Conservation (phyloP, 768 basidiomycete species). For the Lentinula guzmanii region DNA sequence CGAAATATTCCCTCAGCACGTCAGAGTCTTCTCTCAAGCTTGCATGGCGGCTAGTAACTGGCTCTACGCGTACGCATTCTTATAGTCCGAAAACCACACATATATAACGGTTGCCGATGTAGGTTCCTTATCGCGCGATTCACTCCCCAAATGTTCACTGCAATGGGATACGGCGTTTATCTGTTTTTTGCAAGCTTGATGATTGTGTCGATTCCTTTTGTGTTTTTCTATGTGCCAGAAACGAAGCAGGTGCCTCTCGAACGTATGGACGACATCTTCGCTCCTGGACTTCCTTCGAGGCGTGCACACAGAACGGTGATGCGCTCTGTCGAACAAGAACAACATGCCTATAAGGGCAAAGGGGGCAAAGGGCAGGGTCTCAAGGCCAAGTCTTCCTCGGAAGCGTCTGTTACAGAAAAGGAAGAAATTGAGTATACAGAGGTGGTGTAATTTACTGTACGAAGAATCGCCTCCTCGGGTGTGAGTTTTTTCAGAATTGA, state of each 20-base stretch:
- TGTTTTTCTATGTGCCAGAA: slow-evolving; percentile 32
- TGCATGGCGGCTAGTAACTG: slow-evolving; percentile 31
- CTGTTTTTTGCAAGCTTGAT: slow-evolving; percentile 29
- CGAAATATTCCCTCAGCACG: slow-evolving; percentile 35
- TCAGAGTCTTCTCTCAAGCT: slow-evolving; percentile 30
- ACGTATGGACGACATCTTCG: slow-evolving; percentile 36
- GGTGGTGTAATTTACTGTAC: not conserved
- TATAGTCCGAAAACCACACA: not conserved
- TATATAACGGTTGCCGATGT: not conserved
- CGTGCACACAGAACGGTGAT: slow-evolving; percentile 25
- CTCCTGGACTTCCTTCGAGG: slow-evolving; percentile 26
- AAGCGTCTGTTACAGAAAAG: not conserved
- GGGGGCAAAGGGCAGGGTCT: slow-evolving; percentile 16
- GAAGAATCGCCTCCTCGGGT: no score
- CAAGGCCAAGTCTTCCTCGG: not conserved
- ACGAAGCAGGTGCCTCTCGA: slow-evolving; percentile 35
- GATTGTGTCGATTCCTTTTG: slow-evolving; percentile 25
- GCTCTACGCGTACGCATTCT: slow-evolving; percentile 4
- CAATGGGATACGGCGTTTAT: slow-evolving; percentile 32
- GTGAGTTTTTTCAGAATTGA: no score
- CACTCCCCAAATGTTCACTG: slow-evolving; percentile 31
- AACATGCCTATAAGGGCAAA: slow-evolving; percentile 17
- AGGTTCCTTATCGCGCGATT: slow-evolving; percentile 29
- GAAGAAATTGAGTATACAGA: not conserved
- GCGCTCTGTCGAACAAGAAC: not conserved